Base-by-base conservation (phyloP, 331 rosid species). In the Malus hybrid region DNA sequence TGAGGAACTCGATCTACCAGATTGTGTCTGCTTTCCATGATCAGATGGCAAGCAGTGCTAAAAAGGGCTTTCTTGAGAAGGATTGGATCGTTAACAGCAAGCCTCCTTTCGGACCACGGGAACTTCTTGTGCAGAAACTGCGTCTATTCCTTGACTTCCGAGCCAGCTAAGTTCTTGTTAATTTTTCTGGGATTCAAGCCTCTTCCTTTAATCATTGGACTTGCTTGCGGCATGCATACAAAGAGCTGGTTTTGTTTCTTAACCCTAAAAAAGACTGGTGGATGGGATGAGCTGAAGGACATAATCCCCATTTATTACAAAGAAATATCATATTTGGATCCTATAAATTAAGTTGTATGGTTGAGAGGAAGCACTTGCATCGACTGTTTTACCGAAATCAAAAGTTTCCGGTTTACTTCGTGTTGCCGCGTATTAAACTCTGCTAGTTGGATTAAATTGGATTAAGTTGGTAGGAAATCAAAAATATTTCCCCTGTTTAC, bases 11-110 rank as follows among this genome's bases (percentile, higher is more conserved):
- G 6, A 87, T 92, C 78, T 94, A 94, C 85, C 89, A 82, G 44
- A 73, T 94, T 42, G 97, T 94, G 67, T 85, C 93, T 52, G 80
- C 93, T 72, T 94, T 89, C 83, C 91, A 94, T 29, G 90, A 83
- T 59, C 97, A 92, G 76, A 94, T 94, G 97, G 73, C 79, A 79
- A 84, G 87, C 69, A 84, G 97, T 76, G 90, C 93, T 54, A 91
- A 94, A 81, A 80, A 85, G 22, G 93, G 90, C 50, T 77, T 86
- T 74, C 90, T 94, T 16, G 99, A 94, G 81, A 94, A 90, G 80
- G 95, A 94, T 70, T 95, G 99, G 99, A 65, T 90, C 73, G 76
- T 76, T 0, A 64, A 72, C 36, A 82, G 71, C 67, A 86, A 90
- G 77, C 93, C 90, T 32, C 70, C 64, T 44, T 92, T 84, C 5